These are phyloP conservation scores for Trichoderma endophyticum DNA, from an alignment of 2,329 filamentous ascomycete species.

Conservation along the genomic window DNA sequence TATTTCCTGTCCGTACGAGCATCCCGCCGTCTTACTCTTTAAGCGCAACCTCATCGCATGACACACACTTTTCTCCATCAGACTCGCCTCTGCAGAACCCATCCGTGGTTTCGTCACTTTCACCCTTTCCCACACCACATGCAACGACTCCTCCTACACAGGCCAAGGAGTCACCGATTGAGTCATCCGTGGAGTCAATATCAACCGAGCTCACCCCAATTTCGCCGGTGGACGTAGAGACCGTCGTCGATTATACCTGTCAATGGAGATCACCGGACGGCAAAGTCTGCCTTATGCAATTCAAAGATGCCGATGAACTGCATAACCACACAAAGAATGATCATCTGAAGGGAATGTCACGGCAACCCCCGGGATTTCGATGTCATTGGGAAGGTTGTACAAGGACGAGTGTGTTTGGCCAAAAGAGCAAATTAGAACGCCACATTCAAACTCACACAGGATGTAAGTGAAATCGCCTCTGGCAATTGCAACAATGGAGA, in stretches of 20 bases:
- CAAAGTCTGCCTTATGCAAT: slow-evolving; percentile 34
- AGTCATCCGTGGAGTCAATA: not conserved
- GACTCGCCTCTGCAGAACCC: slow-evolving; percentile 26
- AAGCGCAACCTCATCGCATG: not conserved
- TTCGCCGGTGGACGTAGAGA: slow-evolving; percentile 7
- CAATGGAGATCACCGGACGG: slow-evolving; percentile 31
- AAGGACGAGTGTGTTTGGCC: slow-evolving; percentile 52
- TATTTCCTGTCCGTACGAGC: not conserved
- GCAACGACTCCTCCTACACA: slow-evolving; percentile 30
- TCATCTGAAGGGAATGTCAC: slow-evolving; percentile 48
- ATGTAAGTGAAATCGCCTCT: slow-evolving; percentile 42
- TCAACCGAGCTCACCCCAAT: slow-evolving; percentile 1
- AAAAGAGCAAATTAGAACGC: slow-evolving; percentile 61
- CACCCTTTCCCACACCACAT: slow-evolving; percentile 29
- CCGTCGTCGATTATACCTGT: slow-evolving; percentile 31
- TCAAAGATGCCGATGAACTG: slow-evolving; percentile 46
- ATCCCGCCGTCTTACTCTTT: slow-evolving; percentile 7
- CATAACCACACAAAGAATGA: slow-evolving; percentile 53
- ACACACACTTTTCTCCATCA: slow-evolving; percentile 24
- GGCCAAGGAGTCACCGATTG: slow-evolving; percentile 21
- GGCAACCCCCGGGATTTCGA: slow-evolving; percentile 45
- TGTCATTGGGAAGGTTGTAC: slow-evolving; percentile 57
- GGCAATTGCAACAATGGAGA: not conserved
- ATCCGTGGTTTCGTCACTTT: slow-evolving; percentile 25
- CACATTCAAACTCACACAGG: slow-evolving; percentile 65